These are phyloP conservation scores for Phytophthora syringae DNA, from an alignment of 352 stramenopile genomes.

Conservation along the genomic window DNA sequence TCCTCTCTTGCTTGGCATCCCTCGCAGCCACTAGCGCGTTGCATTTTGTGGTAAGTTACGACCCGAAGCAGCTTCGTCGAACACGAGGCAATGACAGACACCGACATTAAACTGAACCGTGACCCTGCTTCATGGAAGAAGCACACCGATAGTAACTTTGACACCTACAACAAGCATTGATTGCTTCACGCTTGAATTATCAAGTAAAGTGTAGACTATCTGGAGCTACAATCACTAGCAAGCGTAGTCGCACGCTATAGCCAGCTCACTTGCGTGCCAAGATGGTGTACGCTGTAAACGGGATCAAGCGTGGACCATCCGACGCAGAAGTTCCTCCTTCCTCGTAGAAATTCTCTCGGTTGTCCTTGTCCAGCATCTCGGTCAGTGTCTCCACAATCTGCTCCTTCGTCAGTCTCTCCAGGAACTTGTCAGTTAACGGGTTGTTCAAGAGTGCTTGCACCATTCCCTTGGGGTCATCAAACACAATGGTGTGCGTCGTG, in stretches of 20 bases:
- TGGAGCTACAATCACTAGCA: too few relatives aligned
- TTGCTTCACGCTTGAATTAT: neutral
- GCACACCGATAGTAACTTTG: neutral
- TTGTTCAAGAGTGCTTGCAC: constrained; percentile 37
- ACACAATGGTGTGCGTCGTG: constrained; percentile 43
- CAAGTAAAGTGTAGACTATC: neutral
- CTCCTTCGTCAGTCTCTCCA: constrained; percentile 34
- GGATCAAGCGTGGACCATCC: constrained; percentile 26
- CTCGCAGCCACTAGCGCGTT: neutral
- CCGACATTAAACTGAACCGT: constrained; percentile 12
- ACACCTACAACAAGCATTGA: neutral
- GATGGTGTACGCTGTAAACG: constrained; percentile 34
- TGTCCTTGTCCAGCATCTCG: constrained; percentile 30
- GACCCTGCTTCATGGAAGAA: constrained; percentile 4
- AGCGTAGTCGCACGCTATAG: too few relatives aligned
- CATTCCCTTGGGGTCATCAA: constrained; percentile 33
- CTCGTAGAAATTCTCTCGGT: constrained; percentile 29
- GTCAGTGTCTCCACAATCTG: constrained; percentile 26
- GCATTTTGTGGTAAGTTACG: neutral
- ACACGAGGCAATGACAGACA: constrained; percentile 3
- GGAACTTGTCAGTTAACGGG: constrained; percentile 34
- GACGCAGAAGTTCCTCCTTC: neutral
- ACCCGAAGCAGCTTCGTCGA: constrained; percentile 3
- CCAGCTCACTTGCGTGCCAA: constrained; percentile 37
- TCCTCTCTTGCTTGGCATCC: neutral